Percentiles rank a stretch among this genome's conserved stretches.
These are phyloP conservation scores for Chlorencoelia australis DNA, from an alignment of 2,329 filamentous ascomycete genomes.

Conservation along the genomic window DNA sequence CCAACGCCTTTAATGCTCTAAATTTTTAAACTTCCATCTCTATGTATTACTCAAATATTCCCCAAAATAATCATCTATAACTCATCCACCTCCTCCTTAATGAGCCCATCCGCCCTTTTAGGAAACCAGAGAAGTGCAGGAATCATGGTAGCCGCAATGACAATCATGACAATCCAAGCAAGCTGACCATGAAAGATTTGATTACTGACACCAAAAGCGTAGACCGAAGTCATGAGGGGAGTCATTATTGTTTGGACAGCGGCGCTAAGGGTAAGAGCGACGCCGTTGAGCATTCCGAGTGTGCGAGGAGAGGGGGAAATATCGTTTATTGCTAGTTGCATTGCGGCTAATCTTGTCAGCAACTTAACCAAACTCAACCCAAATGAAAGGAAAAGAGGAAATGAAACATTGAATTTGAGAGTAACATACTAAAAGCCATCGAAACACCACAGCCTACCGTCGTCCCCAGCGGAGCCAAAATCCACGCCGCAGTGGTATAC, in stretches of 20 bases:
- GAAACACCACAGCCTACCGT: conserved; percentile 41
- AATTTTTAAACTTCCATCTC: no score
- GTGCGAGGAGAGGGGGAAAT: conserved; percentile 53
- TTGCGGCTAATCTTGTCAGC: conserved; percentile 60
- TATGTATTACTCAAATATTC: no score
- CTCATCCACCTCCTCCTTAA: conserved; percentile 11
- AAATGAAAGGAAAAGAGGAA: neutral
- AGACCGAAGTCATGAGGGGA: conserved; percentile 55
- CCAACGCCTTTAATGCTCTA: no score
- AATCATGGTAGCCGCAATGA: conserved; percentile 26
- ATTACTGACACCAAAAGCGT: conserved; percentile 53
- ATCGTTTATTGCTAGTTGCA: conserved; percentile 68
- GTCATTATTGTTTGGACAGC: conserved; percentile 57
- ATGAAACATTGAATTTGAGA: conserved; percentile 40
- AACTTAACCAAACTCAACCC: neutral
- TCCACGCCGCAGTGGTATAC: conserved; percentile 27
- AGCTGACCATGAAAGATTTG: conserved; percentile 55
- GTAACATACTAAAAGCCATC: conserved; percentile 40
- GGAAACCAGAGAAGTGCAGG: conserved; percentile 28
- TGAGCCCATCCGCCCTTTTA: conserved; percentile 21
- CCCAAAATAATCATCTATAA: no score
- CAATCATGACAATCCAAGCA: conserved; percentile 49
- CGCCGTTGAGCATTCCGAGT: conserved; percentile 61
- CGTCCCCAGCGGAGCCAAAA: conserved; percentile 34
- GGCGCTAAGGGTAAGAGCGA: conserved; percentile 52